Conservation (phyloP, 768 basidiomycete species). For the Rossbeevera mucosa region DNA sequence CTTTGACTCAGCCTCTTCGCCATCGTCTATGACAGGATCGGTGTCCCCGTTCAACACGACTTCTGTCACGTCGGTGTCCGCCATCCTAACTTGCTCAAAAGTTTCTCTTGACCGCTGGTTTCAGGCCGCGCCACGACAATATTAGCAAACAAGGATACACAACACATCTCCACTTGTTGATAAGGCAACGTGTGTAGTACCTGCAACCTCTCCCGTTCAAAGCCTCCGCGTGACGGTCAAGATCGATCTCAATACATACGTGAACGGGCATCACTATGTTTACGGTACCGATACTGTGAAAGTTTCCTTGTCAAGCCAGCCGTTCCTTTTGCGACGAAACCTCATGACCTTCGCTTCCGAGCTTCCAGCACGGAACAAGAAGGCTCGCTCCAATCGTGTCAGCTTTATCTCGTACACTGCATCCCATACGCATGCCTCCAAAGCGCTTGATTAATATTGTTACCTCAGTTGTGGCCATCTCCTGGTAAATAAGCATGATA, state of each 20-base stretch:
- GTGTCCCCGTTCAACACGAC: conserved; percentile 31
- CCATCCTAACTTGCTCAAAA: conserved; percentile 37
- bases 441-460: background rate
- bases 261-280: conserved; percentile 28
- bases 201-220: conserved; percentile 9
- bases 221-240: conserved; percentile 20
- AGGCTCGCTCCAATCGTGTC: conserved; percentile 16
- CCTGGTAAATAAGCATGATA: conserved; percentile 6
- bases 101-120: conserved; percentile 15
- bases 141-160: conserved; percentile 28
- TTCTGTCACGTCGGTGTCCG: conserved; percentile 48
- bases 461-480: conserved; percentile 4
- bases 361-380: conserved; percentile 22
- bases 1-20: conserved; percentile 62
- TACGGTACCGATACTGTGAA: conserved; percentile 28
- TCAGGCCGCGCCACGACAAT: conserved; percentile 16
- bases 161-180: conserved; percentile 5
- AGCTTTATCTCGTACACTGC: conserved; percentile 4
- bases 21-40: conserved; percentile 45
- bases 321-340: conserved; percentile 17
- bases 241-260: conserved; percentile 20
- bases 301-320: conserved; percentile 15
- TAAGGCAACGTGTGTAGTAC: conserved; percentile 4
- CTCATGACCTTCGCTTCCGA: conserved; percentile 24
- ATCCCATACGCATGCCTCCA: background rate